A percentile compares a stretch with the other conserved stretches of the same genome.
These are phyloP conservation scores for Plasmopara muralis DNA, from an alignment of 352 stramenopile species.

Conservation along the genomic window DNA sequence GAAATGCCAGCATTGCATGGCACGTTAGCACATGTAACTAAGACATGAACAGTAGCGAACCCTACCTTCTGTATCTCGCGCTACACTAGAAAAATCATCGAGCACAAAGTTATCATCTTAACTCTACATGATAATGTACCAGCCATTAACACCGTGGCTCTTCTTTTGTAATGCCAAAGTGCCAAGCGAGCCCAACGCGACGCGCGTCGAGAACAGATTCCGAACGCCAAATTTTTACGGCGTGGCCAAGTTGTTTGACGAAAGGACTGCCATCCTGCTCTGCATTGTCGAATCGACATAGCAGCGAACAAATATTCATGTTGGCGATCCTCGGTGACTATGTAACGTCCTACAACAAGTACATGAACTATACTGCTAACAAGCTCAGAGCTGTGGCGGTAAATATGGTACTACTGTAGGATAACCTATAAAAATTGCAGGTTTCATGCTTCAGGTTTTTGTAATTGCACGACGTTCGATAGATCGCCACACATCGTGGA, in stretches of 20 bases:
- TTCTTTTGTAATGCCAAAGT: neutral
- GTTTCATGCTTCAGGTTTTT: neutral
- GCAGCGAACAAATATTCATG: neutral
- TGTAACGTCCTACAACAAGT: neutral
- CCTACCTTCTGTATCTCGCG: neutral
- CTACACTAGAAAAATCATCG: neutral
- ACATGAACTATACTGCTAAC: neutral
- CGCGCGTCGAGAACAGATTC: neutral
- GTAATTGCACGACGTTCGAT: slow-evolving; percentile 1
- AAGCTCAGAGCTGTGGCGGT: slow-evolving; percentile 9
- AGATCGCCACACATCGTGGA: slow-evolving; percentile 8
- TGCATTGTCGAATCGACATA: slow-evolving; percentile 8
- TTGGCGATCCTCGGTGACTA: neutral
- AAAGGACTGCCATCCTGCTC: slow-evolving; percentile 1
- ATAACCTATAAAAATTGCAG: slow-evolving; percentile 5
- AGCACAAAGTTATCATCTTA: no score
- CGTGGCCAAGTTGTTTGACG: slow-evolving; percentile 2
- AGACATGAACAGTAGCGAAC: neutral
- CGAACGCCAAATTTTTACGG: neutral
- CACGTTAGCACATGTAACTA: neutral
- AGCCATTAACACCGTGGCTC: neutral
- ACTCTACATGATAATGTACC: neutral
- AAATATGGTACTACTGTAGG: neutral
- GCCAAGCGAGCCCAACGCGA: neutral
- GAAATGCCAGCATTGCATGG: neutral